Evolutionary conservation across 2,329 filamentous ascomycete species (phyloP), one percentile per base, ranked within the genome.

Genomic region (Hymenoscyphus linearis): DNA sequence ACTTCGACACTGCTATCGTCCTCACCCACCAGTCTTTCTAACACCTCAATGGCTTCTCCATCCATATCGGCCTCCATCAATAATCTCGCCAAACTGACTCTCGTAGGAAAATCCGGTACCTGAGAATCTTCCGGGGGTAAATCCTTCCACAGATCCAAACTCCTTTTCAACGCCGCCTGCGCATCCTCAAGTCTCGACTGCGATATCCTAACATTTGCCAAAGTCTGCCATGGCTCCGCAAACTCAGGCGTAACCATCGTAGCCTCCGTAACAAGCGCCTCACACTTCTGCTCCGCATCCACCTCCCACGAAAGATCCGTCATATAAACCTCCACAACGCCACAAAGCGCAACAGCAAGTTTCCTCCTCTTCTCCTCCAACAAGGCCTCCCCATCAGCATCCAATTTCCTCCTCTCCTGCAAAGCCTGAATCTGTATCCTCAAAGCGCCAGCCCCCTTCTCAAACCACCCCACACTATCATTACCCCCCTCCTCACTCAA

Each of bases 321-420:
- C 95, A 99, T 99, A 80, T 97, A 99, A 56, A 99, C 91, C 78
- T 99, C 95, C 6, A 91, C 87, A 63, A 98, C 91, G 31, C 90
- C 91, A 76, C 96, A 99, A 37, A 99, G 82, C n/a, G 93, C 91
- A 68, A 91, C 91, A 2, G 92, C 91, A 37, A 98, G 81, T 76
- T 95, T 95, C 66, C 82, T 80, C 74, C 88, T 88, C 79, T 91
- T 90, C 75, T 92, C 90, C 31, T 87, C 82, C 47, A 86, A 70
- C 26, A 77, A 64, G 26, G 73, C 67, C 57, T 74, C 70, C 63
- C 67, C 74, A 62, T 74, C 76, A 22, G 69, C 70, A 71, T 79
- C 74, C 69, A 78, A 71, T 66, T 77, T 77, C 61, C 76, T 77
- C 61, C 66, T 72, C 47, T 79, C 81, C 65, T 86, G 83, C 22